phyloP scores from a whole-genome alignment of 2,329 filamentous ascomycete genomes.

The Bipolaris victoriae region DNA sequence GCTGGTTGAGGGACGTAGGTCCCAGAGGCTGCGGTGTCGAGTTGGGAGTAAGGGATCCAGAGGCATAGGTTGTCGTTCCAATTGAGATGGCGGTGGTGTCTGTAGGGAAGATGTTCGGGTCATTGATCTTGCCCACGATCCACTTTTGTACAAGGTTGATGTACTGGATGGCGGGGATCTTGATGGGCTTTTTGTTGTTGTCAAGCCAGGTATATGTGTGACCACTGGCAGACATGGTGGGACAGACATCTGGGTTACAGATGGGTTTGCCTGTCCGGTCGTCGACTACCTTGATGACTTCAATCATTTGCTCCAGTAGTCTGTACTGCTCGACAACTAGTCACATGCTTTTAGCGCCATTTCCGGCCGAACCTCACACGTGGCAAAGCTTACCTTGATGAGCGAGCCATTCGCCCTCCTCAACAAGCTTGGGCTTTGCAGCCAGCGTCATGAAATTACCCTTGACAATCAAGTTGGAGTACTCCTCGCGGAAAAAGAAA shows the following conservation, averaged over 20 bases:
- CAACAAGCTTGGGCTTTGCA: constrained; percentile 89
- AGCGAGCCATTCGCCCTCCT: constrained; percentile 93
- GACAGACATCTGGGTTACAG: constrained; percentile 83
- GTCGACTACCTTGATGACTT: constrained; percentile 85
- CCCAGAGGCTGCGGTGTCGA: constrained; percentile 53
- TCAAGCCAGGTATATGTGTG: constrained; percentile 98
- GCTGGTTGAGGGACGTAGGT: constrained; percentile 56
- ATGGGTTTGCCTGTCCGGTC: constrained; percentile 74
- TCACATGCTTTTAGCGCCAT: constrained; percentile 36
- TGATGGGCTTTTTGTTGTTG: constrained; percentile 82
- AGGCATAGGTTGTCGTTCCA: constrained; percentile 63
- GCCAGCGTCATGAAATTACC: constrained; percentile 97
- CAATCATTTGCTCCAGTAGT: constrained; percentile 85
- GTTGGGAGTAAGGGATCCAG: constrained; percentile 57
- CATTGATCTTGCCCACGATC: constrained; percentile 95
- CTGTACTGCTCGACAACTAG: constrained; percentile 91
- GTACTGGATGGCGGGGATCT: constrained; percentile 91
- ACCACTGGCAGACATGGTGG: constrained; percentile 91
- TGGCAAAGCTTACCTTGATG: constrained; percentile 73
- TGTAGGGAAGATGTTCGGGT: constrained; percentile 87
- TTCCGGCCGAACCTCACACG: background rate
- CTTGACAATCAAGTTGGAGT: constrained; percentile 88
- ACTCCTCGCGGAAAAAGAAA: constrained; percentile 75
- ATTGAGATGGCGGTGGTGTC: constrained; percentile 75
- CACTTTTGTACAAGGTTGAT: constrained; percentile 96